These are phyloP conservation scores for Rubroshorea leprosula DNA, from an alignment of 345 rosid genomes.

Conservation along the genomic window DNA sequence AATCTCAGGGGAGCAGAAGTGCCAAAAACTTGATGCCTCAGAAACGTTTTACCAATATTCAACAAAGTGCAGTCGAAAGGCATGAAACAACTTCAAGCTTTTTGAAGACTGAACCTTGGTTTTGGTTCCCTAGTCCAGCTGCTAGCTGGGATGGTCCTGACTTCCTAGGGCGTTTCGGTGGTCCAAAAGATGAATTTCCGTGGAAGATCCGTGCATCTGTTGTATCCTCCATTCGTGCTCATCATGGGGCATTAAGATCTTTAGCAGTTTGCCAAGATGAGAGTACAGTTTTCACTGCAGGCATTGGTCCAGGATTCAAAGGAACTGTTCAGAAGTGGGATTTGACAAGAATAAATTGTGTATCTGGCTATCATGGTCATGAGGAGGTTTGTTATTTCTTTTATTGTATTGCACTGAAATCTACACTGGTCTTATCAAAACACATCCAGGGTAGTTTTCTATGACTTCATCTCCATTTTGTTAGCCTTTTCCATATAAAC, in stretches of 20 bases:
- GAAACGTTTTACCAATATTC: slow-evolving; percentile 31
- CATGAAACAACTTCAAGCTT: slow-evolving; percentile 37
- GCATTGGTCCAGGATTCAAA: slow-evolving; percentile 83
- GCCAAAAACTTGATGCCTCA: slow-evolving; percentile 52
- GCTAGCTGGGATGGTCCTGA: slow-evolving; percentile 84
- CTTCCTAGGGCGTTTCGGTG: slow-evolving; percentile 62
- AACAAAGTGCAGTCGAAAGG: slow-evolving; percentile 28
- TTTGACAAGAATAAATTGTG: slow-evolving; percentile 64
- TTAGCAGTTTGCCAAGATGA: slow-evolving; percentile 80
- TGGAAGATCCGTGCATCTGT: slow-evolving; percentile 86
- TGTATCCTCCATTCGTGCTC: slow-evolving; percentile 69
- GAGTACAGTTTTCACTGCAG: slow-evolving; percentile 79
- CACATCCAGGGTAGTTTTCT: no score
- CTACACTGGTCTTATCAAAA: neutral
- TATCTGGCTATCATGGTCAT: slow-evolving; percentile 84
- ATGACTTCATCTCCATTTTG: no score
- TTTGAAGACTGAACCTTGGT: slow-evolving; percentile 70
- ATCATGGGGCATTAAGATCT: slow-evolving; percentile 81
- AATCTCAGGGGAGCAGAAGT: slow-evolving; percentile 58
- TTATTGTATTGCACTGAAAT: slow-evolving; percentile 8
- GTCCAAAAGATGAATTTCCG: slow-evolving; percentile 72
- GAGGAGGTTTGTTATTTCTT: slow-evolving; percentile 71
- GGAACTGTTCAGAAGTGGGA: slow-evolving; percentile 96
- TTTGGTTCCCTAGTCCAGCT: slow-evolving; percentile 91
- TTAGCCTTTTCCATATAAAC: no score